Conservation (phyloP, 768 basidiomycete genomes). For the Myochromella boudieri region DNA sequence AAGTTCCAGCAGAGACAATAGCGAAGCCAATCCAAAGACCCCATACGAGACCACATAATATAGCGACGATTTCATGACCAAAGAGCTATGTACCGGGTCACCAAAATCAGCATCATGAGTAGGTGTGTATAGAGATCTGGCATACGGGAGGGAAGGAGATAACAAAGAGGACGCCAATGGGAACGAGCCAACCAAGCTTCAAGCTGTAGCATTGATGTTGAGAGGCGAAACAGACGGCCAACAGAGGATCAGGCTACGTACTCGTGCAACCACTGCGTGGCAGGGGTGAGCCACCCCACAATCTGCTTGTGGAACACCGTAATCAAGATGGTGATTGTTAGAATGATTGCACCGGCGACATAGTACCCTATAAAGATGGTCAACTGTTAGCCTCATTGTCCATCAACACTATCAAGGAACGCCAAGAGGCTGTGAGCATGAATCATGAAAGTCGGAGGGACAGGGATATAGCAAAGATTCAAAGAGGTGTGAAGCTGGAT, state of each 20-base stretch:
- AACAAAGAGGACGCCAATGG: conserved; percentile 79
- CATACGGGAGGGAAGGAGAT: conserved; percentile 82
- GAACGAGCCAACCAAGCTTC: conserved; percentile 68
- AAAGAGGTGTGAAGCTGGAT: not conserved
- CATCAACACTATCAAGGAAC: no score
- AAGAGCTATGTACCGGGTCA: conserved; percentile 55
- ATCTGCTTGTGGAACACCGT: conserved; percentile 71
- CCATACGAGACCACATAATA: conserved; percentile 90
- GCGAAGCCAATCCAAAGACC: conserved; percentile 85
- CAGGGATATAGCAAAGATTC: no score
- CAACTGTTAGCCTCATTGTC: no score
- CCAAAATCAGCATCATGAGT: not conserved
- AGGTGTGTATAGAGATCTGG: not conserved
- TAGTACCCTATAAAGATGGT: conserved; percentile 51
- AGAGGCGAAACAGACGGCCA: conserved; percentile 10
- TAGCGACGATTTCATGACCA: conserved; percentile 89
- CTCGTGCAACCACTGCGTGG: conserved; percentile 64
- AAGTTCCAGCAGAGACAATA: conserved; percentile 81
- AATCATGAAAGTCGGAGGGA: no score
- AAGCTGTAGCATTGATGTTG: conserved; percentile 32
- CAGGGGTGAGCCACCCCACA: conserved; percentile 65
- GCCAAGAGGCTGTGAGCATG: no score
- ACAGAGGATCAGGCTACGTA: conserved; percentile 36
- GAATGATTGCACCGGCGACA: conserved; percentile 43
- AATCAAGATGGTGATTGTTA: conserved; percentile 52